Percentiles rank a stretch among this genome's conserved stretches.
phyloP scores from a whole-genome alignment of 345 rosid species.

The Citropsis articulata region DNA sequence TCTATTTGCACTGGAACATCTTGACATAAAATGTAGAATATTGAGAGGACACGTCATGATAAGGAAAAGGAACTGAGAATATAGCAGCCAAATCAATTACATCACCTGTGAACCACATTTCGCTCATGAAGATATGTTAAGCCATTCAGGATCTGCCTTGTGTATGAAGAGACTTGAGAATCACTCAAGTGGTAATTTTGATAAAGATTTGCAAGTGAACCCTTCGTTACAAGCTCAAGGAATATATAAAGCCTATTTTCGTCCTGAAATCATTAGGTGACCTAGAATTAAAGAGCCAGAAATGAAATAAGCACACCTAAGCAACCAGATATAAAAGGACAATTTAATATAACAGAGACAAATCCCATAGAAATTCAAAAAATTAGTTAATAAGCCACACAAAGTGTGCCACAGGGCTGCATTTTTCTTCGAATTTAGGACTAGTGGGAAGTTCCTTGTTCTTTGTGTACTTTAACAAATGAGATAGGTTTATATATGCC shows the following conservation, averaged over 20 bases:
- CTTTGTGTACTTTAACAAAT: not conserved
- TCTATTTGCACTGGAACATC: not conserved
- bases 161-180: constrained; percentile 69
- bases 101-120: constrained; percentile 71
- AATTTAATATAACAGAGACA: not conserved
- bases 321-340: not conserved
- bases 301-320: not conserved
- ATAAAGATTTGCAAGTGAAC: constrained; percentile 70
- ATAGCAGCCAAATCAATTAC: not conserved
- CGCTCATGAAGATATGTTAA: constrained; percentile 79
- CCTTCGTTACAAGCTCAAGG: constrained; percentile 64
- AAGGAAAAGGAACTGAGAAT: not conserved
- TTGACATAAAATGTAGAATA: not conserved
- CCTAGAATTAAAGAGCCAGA: not conserved
- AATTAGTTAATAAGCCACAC: not conserved
- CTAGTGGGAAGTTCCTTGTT: not conserved
- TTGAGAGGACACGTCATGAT: not conserved
- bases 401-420: not conserved
- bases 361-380: not conserved
- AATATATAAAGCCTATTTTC: constrained; percentile 70
- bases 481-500: not conserved
- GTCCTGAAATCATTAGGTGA: constrained; percentile 43
- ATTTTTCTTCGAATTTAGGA: not conserved
- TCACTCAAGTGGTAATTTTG: constrained; percentile 53
- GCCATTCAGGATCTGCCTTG: constrained; percentile 76